A percentile compares a stretch with the other conserved stretches of the same genome.
Conservation (phyloP, 2,329 filamentous ascomycete species). For the Beauveria bassiana region DNA sequence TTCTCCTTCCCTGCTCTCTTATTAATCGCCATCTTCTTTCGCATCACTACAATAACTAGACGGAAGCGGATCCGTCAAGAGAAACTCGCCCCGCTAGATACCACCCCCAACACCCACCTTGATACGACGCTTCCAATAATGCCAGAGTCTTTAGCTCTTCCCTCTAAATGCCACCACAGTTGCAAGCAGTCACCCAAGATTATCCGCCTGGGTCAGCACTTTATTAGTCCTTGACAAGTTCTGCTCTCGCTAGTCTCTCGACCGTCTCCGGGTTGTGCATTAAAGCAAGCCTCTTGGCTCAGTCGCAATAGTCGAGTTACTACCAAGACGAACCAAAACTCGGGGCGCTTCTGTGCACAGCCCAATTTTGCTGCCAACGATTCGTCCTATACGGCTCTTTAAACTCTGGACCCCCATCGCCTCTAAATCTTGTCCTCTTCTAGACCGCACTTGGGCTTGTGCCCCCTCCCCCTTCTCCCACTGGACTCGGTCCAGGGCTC, state of each 20-base stretch:
- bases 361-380: constrained; percentile 5
- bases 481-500: background rate
- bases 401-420: constrained; percentile 13
- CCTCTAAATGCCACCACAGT: background rate
- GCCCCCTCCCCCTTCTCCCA: background rate
- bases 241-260: background rate
- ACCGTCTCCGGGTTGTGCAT: background rate
- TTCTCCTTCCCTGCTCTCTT: background rate
- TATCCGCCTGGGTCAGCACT: background rate
- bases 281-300: background rate
- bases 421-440: constrained; percentile 11
- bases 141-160: background rate
- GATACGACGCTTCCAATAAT: constrained; percentile 1
- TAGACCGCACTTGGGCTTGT: constrained; percentile 8
- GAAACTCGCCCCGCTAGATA: constrained; percentile 4
- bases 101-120: constrained; percentile 1
- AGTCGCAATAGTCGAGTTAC: background rate
- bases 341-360: constrained; percentile 3
- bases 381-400: constrained; percentile 11
- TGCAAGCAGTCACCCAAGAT: background rate
- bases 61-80: constrained; percentile 9
- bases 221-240: background rate
- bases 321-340: background rate
- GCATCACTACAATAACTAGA: background rate
- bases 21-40: background rate